These are phyloP conservation scores for Paraphaeosphaeria sporulosa DNA, from an alignment of 2,329 filamentous ascomycete species.

Conservation along the genomic window DNA sequence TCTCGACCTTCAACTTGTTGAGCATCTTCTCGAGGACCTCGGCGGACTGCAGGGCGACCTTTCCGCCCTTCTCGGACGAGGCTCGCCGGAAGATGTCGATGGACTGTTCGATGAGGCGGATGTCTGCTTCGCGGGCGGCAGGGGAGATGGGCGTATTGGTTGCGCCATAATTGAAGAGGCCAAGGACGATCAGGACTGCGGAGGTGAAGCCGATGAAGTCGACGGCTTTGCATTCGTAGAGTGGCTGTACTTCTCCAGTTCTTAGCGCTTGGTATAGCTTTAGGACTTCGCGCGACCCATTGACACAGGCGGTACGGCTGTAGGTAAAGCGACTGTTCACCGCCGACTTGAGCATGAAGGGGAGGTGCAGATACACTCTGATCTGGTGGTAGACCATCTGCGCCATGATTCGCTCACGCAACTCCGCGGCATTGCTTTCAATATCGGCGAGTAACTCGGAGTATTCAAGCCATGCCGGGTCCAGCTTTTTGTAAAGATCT, in stretches of 20 bases:
- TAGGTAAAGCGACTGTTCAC: slow-evolving; percentile 49
- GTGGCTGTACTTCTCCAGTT: slow-evolving; percentile 40
- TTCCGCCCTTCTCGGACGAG: slow-evolving; percentile 51
- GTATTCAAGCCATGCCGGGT: slow-evolving; percentile 50
- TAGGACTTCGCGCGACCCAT: slow-evolving; percentile 52
- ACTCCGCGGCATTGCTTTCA: slow-evolving; percentile 44
- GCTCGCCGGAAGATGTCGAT: slow-evolving; percentile 53
- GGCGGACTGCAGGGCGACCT: slow-evolving; percentile 50
- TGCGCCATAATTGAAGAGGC: slow-evolving; percentile 48
- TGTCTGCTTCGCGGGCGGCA: slow-evolving; percentile 45
- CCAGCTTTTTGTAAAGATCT: slow-evolving; percentile 46
- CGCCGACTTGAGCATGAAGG: slow-evolving; percentile 53
- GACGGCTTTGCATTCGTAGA: slow-evolving; percentile 57
- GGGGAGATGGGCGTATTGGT: slow-evolving; percentile 19
- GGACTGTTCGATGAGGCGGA: slow-evolving; percentile 48
- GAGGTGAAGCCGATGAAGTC: slow-evolving; percentile 58
- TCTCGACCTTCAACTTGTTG: slow-evolving; percentile 32
- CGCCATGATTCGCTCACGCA: slow-evolving; percentile 49
- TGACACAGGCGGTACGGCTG: slow-evolving; percentile 50
- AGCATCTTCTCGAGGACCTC: slow-evolving; percentile 50
- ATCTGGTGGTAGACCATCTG: slow-evolving; percentile 57
- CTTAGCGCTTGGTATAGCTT: slow-evolving; percentile 50
- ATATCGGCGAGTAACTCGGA: slow-evolving; percentile 36
- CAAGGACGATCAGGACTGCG: slow-evolving; percentile 54
- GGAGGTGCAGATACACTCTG: slow-evolving; percentile 55